A percentile compares a stretch with the other conserved stretches of the same genome.
These are phyloP conservation scores for Mycena floridula DNA, from an alignment of 768 basidiomycete species.

Conservation along the genomic window DNA sequence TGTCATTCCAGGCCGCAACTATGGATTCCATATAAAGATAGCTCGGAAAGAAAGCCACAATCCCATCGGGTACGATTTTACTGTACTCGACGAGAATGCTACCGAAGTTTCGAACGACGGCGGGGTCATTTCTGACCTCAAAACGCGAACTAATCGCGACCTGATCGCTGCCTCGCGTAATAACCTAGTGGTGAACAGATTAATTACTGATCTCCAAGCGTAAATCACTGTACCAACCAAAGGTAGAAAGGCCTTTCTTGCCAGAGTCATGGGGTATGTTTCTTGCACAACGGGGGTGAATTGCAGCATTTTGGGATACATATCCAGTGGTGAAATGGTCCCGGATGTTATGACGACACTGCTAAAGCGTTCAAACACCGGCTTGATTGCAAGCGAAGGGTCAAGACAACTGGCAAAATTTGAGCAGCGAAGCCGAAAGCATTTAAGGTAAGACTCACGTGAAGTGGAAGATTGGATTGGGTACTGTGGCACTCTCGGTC, in stretches of 20 bases:
- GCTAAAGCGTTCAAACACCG: slow-evolving; percentile 96
- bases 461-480: slow-evolving; percentile 97
- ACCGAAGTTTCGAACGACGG: slow-evolving; percentile 97
- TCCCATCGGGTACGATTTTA: slow-evolving; percentile 96
- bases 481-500: slow-evolving; percentile 96
- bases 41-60: slow-evolving; percentile 98
- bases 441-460: slow-evolving; percentile 45
- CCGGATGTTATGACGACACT: slow-evolving; percentile 98
- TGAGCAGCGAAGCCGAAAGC: neutral
- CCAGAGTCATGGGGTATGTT: slow-evolving; percentile 96
- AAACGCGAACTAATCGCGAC: slow-evolving; percentile 98
- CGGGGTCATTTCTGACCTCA: slow-evolving; percentile 98
- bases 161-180: slow-evolving; percentile 96
- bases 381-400: slow-evolving; percentile 94
- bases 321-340: slow-evolving; percentile 96
- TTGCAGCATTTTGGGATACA: slow-evolving; percentile 99
- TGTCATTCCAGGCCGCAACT: slow-evolving; percentile 99
- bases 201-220: too few relatives aligned
- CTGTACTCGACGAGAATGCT: slow-evolving; percentile 97
- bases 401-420: slow-evolving; percentile 75
- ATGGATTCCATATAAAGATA: slow-evolving; percentile 99
- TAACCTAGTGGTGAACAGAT: too few relatives aligned
- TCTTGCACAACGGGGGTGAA: slow-evolving; percentile 97
- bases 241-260: slow-evolving; percentile 93
- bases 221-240: slow-evolving; percentile 63